phyloP scores from a whole-genome alignment of 2,329 filamentous ascomycete species.

The Aschersonia sp. region DNA sequence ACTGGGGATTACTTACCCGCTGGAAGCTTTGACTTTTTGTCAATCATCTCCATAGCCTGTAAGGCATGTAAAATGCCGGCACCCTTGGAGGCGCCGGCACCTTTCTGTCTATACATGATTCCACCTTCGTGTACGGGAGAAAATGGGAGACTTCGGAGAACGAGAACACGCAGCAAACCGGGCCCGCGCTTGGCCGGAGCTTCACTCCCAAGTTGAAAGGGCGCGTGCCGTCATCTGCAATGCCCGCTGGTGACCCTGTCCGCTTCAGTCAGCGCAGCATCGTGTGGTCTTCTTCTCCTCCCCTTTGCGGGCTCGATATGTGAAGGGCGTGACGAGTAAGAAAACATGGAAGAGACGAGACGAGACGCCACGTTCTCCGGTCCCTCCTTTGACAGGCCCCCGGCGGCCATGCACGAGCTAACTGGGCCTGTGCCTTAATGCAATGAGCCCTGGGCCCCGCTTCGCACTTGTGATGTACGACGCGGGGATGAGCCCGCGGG shows the following conservation, averaged over 20 bases:
- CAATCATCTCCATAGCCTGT: conserved; percentile 66
- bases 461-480: too few species aligned
- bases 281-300: neutral
- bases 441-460: too few species aligned
- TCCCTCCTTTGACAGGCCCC: too few species aligned
- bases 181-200: neutral
- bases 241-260: neutral
- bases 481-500: too few species aligned
- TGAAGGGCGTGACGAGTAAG: too few species aligned
- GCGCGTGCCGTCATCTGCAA: neutral
- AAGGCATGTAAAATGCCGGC: conserved; percentile 59
- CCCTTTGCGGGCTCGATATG: too few species aligned
- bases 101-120: conserved; percentile 28
- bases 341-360: too few species aligned
- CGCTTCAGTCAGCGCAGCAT: neutral
- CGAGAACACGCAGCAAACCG: neutral
- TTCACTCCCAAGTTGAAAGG: neutral
- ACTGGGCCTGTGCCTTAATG: too few species aligned
- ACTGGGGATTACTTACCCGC: conserved; percentile 41
- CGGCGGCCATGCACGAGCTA: too few species aligned
- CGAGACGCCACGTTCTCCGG: too few species aligned
- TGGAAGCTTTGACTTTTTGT: conserved; percentile 64
- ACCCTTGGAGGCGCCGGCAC: conserved; percentile 22
- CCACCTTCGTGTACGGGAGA: neutral
- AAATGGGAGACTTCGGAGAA: conserved; percentile 2